Evolutionary conservation across 2,329 filamentous ascomycete species (phyloP).

Genomic region (Colletotrichum scovillei): DNA sequence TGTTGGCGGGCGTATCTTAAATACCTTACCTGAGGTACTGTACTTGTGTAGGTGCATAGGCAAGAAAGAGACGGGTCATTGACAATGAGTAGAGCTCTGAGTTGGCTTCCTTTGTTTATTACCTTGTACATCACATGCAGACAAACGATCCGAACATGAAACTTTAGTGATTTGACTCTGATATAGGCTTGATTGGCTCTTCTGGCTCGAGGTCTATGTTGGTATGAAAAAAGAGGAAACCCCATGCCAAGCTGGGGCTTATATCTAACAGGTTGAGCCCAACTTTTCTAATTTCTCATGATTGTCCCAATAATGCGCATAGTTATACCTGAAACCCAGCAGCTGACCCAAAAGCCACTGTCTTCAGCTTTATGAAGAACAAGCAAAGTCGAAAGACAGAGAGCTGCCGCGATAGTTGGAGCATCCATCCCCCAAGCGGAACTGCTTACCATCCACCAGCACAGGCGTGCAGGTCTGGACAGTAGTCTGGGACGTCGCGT

Average conservation of each 20-base stretch:
- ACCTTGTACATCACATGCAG: background rate
- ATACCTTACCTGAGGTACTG: no score
- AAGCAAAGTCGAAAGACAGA: background rate
- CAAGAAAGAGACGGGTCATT: background rate
- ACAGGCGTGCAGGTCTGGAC: conserved; percentile 20
- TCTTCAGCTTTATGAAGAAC: background rate
- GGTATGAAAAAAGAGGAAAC: background rate
- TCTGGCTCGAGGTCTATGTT: background rate
- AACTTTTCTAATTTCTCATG: background rate
- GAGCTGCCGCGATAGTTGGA: background rate
- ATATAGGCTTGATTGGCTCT: background rate
- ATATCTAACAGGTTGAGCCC: no score
- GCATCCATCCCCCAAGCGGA: background rate
- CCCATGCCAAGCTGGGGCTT: no score
- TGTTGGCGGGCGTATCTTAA: no score
- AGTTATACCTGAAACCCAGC: background rate
- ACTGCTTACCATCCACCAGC: background rate
- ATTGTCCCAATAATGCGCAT: background rate
- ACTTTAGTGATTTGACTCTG: background rate
- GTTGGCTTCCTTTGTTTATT: no score
- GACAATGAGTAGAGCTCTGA: background rate
- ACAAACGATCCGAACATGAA: background rate
- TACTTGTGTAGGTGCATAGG: no score
- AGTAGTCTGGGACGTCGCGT: conserved; percentile 16
- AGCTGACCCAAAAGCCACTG: background rate